These are phyloP conservation scores for Teunomyces stri DNA, from an alignment of 805 yeast genomes.

Conservation along the genomic window DNA sequence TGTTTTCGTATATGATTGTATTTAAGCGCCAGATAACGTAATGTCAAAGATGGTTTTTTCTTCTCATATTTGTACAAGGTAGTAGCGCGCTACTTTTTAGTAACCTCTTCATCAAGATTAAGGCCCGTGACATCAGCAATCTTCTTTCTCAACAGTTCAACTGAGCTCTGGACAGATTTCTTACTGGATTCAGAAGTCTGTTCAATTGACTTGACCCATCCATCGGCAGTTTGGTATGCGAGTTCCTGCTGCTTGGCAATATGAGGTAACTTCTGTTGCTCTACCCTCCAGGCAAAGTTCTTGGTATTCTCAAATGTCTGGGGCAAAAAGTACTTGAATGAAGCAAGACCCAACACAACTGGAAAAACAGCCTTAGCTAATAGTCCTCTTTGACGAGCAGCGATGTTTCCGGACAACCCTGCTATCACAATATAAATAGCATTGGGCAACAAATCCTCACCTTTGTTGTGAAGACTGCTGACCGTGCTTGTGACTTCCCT, in stretches of 20 bases:
- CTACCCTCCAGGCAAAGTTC: slow-evolving; percentile 56
- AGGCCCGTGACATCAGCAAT: slow-evolving; percentile 64
- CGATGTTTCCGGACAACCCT: slow-evolving; percentile 66
- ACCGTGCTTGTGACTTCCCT: slow-evolving; percentile 61
- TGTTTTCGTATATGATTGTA: background rate
- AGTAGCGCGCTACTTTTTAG: slow-evolving; percentile 37
- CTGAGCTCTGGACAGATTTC: slow-evolving; percentile 32
- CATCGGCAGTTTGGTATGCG: slow-evolving; percentile 45
- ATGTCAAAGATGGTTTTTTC: too few relatives aligned
- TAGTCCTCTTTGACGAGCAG: slow-evolving; percentile 65
- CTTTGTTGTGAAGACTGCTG: slow-evolving; percentile 57
- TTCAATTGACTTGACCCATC: slow-evolving; percentile 44
- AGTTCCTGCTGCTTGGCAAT: slow-evolving; percentile 61
- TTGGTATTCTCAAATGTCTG: slow-evolving; percentile 63
- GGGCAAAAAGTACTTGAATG: slow-evolving; percentile 73
- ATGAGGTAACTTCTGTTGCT: slow-evolving; percentile 57
- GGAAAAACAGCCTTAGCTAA: slow-evolving; percentile 58
- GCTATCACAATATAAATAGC: slow-evolving; percentile 67
- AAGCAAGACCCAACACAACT: slow-evolving; percentile 53
- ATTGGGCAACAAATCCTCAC: slow-evolving; percentile 73
- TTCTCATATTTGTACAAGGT: background rate
- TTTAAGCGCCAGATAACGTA: background rate
- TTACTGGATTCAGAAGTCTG: slow-evolving; percentile 39
- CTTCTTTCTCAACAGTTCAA: slow-evolving; percentile 39
- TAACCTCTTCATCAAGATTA: slow-evolving; percentile 59